Evolutionary conservation across 306 rosid genomes (phyloP), one percentile per base, ranked within the genome.

Genomic region (Dalbergia cultrata): DNA sequence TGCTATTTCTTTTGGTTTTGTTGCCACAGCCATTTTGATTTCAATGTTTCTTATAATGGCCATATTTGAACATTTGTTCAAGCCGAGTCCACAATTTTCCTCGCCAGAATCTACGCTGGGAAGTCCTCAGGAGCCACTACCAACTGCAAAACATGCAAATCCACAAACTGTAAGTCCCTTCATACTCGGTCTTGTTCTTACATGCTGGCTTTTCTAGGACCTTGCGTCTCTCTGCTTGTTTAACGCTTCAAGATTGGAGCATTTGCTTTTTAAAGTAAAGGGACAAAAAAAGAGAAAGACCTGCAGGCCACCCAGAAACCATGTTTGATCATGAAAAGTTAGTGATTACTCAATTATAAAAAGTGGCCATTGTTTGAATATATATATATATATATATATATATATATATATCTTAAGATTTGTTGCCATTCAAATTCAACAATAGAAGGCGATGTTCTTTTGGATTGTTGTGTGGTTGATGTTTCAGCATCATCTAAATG

Each of bases 11-110:
- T 89, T 88, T 61, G 97, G 98, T 26, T 92, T 94, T 86, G 98
- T 94, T 84, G 98, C 98, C 80, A 94, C 98, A 0, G 98, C 98
- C 34, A 89, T 94, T 80, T 83, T 94, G 92, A 85, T 94, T 67
- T 92, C 98, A 22, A 94, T 94, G 97, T 94, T 94, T 83, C 91
- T 94, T 35, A 88, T 94, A 82, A 94, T 94, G 97, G 98, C 98
- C 80, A 90, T 94, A 33, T 92, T 94, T 77, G 98, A 94, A 81
- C 98, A 92, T 79, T 77, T 94, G 61, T 92, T 94, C 60, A 89
- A 88, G 85, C 98, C 97, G 9, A 88, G 72, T n/a, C 83, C 91
- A 59, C 74, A 91, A n/a, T 90, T 72, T 73, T 86, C 97, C 45
- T 78, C 93, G 2, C 85, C 90, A 21, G 84, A 78, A 81, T 84